Conservation (phyloP, 2,329 filamentous ascomycete species). For the Amauroascus niger region DNA sequence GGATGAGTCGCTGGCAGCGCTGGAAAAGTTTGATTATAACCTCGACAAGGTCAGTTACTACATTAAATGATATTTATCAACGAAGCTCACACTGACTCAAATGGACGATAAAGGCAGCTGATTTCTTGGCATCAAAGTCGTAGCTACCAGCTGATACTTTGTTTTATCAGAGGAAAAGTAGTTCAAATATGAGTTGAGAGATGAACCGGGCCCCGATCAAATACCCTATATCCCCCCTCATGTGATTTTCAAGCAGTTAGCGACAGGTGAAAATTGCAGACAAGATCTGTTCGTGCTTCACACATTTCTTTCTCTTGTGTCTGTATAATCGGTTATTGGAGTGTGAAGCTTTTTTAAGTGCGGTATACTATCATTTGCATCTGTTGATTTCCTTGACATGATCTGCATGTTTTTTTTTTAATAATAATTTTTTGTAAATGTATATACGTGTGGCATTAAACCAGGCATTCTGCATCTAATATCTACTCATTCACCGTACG, state of each 20-base stretch:
- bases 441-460: not conserved
- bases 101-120: constrained; percentile 27
- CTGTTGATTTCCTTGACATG: not conserved
- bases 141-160: constrained; percentile 17
- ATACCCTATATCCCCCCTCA: not conserved
- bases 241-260: not conserved
- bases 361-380: not conserved
- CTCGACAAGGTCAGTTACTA: constrained; percentile 67
- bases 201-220: not conserved
- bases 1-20: constrained; percentile 60
- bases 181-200: not conserved
- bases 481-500: not conserved
- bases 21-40: constrained; percentile 95
- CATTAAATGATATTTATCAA: not conserved
- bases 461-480: not conserved
- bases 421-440: not conserved
- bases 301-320: not conserved
- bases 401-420: not conserved
- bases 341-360: not conserved
- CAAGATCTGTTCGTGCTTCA: not conserved
- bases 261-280: too few species aligned
- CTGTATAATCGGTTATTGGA: not conserved
- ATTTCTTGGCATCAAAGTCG: constrained; percentile 35
- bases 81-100: not conserved
- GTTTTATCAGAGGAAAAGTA: not conserved